These are phyloP conservation scores for Lignosus rhinocerotis DNA, from an alignment of 1,284 basidiomycete species.

Conservation along the genomic window DNA sequence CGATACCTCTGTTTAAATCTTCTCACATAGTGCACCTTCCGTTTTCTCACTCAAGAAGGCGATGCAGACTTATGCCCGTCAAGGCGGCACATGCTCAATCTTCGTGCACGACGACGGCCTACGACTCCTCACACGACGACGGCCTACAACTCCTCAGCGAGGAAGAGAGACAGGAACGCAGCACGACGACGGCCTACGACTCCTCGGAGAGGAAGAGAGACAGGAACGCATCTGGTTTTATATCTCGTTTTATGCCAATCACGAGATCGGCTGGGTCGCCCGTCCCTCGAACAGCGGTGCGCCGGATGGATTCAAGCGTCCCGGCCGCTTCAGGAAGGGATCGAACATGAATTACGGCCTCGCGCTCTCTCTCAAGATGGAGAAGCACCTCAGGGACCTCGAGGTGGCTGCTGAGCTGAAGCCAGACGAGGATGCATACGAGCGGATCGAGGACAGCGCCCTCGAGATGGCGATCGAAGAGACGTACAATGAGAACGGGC, in stretches of 20 bases:
- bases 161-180: no score
- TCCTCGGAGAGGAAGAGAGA: constrained; percentile 39
- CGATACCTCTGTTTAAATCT: neutral
- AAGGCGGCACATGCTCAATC: constrained; percentile 77
- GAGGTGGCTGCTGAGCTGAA: constrained; percentile 40
- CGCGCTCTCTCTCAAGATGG: constrained; percentile 50
- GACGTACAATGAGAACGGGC: constrained; percentile 56
- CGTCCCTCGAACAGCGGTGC: constrained; percentile 48
- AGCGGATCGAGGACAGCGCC: constrained; percentile 59
- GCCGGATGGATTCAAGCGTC: constrained; percentile 50
- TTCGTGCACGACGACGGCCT: constrained; percentile 83
- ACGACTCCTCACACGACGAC: no score
- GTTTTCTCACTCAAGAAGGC: constrained; percentile 82
- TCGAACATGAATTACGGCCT: constrained; percentile 62
- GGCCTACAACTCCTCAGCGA: constrained; percentile 48
- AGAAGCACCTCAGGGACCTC: constrained; percentile 48
- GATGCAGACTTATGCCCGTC: constrained; percentile 84
- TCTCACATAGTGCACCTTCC: constrained; percentile 59
- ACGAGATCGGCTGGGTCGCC: constrained; percentile 57
- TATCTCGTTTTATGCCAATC: constrained; percentile 49
- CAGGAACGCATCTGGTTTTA: constrained; percentile 38
- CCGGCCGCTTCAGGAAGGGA: constrained; percentile 63
- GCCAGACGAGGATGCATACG: constrained; percentile 35
- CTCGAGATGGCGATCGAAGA: constrained; percentile 69
- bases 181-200: no score